A percentile compares a stretch with the other conserved stretches of the same genome.
Evolutionary conservation across 2,329 filamentous ascomycete genomes (phyloP).

Genomic region (Diplodia sapinea): DNA sequence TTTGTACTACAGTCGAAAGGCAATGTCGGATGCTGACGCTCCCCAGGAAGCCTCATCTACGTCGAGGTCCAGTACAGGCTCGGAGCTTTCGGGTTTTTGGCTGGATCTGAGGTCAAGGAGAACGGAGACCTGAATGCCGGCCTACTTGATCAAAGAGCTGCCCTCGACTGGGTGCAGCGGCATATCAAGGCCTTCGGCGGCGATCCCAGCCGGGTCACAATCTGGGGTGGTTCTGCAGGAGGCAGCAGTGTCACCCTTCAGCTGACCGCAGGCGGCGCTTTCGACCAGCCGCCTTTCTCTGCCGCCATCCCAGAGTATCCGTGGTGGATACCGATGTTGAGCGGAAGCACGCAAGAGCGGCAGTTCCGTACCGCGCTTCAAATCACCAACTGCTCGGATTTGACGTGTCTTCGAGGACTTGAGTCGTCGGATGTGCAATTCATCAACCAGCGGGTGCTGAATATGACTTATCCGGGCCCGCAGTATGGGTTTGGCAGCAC

Average conservation of each 20-base stretch:
- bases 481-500: constrained; percentile 46
- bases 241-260: constrained; percentile 60
- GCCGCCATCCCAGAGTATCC: constrained; percentile 48
- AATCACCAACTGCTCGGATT: constrained; percentile 35
- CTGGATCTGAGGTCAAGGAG: constrained; percentile 60
- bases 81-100: constrained; percentile 67
- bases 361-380: constrained; percentile 41
- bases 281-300: constrained; percentile 48
- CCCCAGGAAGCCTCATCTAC: constrained; percentile 56
- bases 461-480: constrained; percentile 30
- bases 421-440: constrained; percentile 41
- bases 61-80: constrained; percentile 70
- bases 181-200: constrained; percentile 62
- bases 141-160: constrained; percentile 66
- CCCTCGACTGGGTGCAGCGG: constrained; percentile 66
- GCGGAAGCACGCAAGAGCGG: constrained; percentile 36
- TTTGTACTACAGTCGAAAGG: neutral
- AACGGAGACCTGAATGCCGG: constrained; percentile 66
- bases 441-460: constrained; percentile 42
- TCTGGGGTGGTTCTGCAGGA: constrained; percentile 67
- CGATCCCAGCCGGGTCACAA: constrained; percentile 63
- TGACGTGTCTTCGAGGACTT: constrained; percentile 41
- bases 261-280: constrained; percentile 48
- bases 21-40: constrained; percentile 42
- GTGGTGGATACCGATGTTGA: constrained; percentile 33